Base-by-base conservation (phyloP, 345 rosid species). In the Citrus medica region DNA sequence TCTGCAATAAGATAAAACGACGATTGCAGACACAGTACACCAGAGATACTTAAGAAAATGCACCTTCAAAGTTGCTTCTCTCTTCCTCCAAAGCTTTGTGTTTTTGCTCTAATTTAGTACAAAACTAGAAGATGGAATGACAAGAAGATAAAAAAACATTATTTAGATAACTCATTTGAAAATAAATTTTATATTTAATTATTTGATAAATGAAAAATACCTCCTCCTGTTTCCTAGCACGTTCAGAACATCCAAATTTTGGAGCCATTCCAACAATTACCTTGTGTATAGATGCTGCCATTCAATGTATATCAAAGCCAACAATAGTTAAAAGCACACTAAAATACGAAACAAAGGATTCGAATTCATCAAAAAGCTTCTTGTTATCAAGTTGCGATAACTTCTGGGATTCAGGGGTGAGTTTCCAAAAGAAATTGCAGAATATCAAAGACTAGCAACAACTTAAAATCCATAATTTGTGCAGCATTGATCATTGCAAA, bases 141-240 rank as follows among this genome's bases (percentile, higher is more conserved):
- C 16, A 67, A 81, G 38, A 51, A 68, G 78, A 82, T 27, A 80
- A 2, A 71, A 74, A 84, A 74, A 33, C 30, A 30, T 3, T 40
- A 63, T 67, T 4, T 30, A 32, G 53, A 38, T 33, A 48, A 71
- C 24, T 63, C 65, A 46, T 32, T 51, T 76, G 22, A 77, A 75
- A 53, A 84, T 48, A 55, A 58, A 53, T 3, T 53, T 24, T 48
- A 56, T 40, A 73, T 25, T 33, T 19, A 64, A 42, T 21, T 42
- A 67, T 79, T 51, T 73, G 27, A 55, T 38, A 17, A 76, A 70
- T 60, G 1, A 2, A 48, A 35, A 35, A 58, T 70, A 94, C 99
- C 93, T 97, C 98, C 80, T 28, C 94, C 51, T 98, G 92, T 85
- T 90, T 93, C 81, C 90, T 94, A n/a, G 97, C 97, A 48, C 98